Conservation (phyloP, 768 basidiomycete genomes). For the Leccinum arenicola region DNA sequence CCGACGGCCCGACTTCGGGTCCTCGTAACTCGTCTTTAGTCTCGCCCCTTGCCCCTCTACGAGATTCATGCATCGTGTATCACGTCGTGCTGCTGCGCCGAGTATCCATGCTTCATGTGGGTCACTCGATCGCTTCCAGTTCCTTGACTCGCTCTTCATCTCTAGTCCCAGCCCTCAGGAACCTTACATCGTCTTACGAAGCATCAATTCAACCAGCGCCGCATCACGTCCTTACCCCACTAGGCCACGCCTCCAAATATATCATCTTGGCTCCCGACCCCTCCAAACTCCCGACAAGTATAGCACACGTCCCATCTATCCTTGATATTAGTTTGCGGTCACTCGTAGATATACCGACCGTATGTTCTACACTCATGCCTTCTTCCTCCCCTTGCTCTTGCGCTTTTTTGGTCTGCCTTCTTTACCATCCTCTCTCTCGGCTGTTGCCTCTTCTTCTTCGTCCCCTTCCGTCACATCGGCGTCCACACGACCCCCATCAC, state of each 20-base stretch:
- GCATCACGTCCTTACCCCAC: slow-evolving; percentile 14
- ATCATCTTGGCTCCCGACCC: neutral
- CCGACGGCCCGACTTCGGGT: neutral
- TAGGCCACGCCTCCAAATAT: slow-evolving; percentile 3
- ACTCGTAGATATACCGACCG: slow-evolving; percentile 2
- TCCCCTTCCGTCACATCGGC: slow-evolving; percentile 8
- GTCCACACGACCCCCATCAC: slow-evolving; percentile 13
- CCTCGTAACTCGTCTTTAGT: neutral
- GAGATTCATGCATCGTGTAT: slow-evolving; percentile 4
- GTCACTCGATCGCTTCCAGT: slow-evolving; percentile 1
- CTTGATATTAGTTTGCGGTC: slow-evolving; percentile 5
- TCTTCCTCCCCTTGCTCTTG: slow-evolving; percentile 21
- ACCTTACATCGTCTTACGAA: slow-evolving; percentile 18
- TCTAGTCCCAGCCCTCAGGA: slow-evolving; percentile 10
- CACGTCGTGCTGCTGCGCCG: neutral
- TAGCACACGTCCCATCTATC: slow-evolving; percentile 11
- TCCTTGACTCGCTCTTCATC: neutral
- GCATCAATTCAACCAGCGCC: neutral
- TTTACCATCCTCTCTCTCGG: neutral
- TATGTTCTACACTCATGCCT: slow-evolving; percentile 3
- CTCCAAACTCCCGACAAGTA: neutral
- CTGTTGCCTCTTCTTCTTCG: slow-evolving; percentile 11
- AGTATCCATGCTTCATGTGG: neutral
- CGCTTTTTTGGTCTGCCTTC: slow-evolving; percentile 16
- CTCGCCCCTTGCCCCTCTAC: neutral